Conservation (phyloP, 2,329 filamentous ascomycete species). For the Xylariaceae sp. region DNA sequence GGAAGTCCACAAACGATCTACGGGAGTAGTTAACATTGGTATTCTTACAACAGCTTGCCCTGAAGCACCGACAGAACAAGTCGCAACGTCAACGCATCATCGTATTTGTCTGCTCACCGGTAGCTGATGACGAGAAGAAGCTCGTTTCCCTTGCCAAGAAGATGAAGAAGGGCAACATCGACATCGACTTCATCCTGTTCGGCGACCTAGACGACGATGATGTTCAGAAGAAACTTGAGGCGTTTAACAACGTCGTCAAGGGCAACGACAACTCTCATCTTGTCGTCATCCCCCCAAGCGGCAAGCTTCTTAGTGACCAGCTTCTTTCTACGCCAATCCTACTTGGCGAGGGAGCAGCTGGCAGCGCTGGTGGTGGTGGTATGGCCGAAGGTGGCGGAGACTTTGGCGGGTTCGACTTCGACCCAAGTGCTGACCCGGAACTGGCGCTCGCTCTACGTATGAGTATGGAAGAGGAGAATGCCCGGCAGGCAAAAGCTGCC, state of each 20-base stretch:
- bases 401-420: conserved; percentile 84
- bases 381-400: conserved; percentile 67
- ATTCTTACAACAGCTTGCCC: conserved; percentile 70
- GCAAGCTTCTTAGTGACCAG: conserved; percentile 90
- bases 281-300: conserved; percentile 87
- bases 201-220: conserved; percentile 91
- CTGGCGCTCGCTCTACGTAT: conserved; percentile 92
- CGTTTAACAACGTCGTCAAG: conserved; percentile 94
- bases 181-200: conserved; percentile 93
- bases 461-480: conserved; percentile 98
- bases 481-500: conserved; percentile 85
- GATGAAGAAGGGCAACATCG: conserved; percentile 98
- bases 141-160: conserved; percentile 91
- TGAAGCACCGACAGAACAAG: conserved; percentile 98
- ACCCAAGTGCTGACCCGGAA: conserved; percentile 91
- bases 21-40: conserved; percentile 31
- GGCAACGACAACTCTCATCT: conserved; percentile 89
- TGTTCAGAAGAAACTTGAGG: conserved; percentile 87
- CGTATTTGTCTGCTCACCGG: conserved; percentile 93
- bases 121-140: conserved; percentile 87
- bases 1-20: background rate
- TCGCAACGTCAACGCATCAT: conserved; percentile 96
- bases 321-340: conserved; percentile 89
- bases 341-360: conserved; percentile 75
- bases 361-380: conserved; percentile 59